Evolutionary conservation across 768 basidiomycete species (phyloP), one percentile per base, ranked within the genome.

Genomic region (Mycena leptocephala): DNA sequence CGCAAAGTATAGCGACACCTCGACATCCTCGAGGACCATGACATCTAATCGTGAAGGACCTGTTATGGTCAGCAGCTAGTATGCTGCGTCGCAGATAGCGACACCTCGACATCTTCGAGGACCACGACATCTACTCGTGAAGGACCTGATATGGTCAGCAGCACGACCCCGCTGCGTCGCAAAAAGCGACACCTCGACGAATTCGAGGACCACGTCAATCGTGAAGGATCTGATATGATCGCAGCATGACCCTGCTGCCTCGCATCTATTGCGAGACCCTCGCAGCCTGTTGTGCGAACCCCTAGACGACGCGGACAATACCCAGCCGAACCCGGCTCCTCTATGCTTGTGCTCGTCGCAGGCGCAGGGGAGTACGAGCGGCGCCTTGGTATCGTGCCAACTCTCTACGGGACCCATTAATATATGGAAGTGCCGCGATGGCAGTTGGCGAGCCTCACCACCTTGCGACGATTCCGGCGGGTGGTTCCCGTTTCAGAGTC

Each of bases 401-500:
- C 53, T 70, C 55, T 66, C 63, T 51, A 2, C 41, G 35, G 74
- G 63, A 22, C 63, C 63, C 39, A 46, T 58, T 7, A 2, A 58
- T 26, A 61, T 22, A 6, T 6, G 63, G 33, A 18, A 48, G n/a
- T 16, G 9, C 63, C 13, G 55, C 11, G 22, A n/a, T 48, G 9
- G 30, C 41, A 10, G 58, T 9, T n/a, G 63, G 69, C 69, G 74
- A 35, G 68, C 6, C 69, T 66, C 74, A 66, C 69, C 74, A 75
- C 32, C 68, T 37, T 28, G 74, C 69, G 74, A 32, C 69, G 55
- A 37, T 66, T 66, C 33, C 64, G 69, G 74, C 74, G 69, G 74
- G 69, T 75, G 74, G 69, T 66, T 30, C 69, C 74, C 69, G 69
- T 75, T 66, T 75, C 69, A 75, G 74, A 75, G 74, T 75, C 41